Evolutionary conservation across 768 basidiomycete genomes (phyloP).

Genomic region (Podaxis mareebaensis): DNA sequence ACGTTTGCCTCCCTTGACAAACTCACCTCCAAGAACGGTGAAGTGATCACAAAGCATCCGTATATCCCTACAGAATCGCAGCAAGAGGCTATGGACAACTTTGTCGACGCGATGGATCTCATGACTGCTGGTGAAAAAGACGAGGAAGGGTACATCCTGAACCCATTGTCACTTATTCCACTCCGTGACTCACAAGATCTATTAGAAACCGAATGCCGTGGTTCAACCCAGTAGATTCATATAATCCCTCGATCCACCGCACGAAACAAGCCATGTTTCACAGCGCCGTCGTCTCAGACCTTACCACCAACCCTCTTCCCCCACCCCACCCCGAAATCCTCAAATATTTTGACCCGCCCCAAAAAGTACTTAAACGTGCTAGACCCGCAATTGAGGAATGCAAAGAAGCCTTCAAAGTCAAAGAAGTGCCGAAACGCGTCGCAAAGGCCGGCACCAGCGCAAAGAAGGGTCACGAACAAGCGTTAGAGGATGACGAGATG

Average conservation of each 20-base stretch:
- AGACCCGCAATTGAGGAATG: conserved; percentile 57
- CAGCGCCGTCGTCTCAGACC: conserved; percentile 72
- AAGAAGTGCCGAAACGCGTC: conserved; percentile 70
- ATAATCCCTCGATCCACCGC: conserved; percentile 88
- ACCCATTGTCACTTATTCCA: background rate
- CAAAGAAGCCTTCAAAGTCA: conserved; percentile 71
- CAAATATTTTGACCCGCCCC: conserved; percentile 84
- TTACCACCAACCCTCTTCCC: conserved; percentile 73
- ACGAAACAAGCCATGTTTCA: conserved; percentile 94
- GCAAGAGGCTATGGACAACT: conserved; percentile 77
- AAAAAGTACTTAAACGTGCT: conserved; percentile 62
- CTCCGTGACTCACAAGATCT: conserved; percentile 25
- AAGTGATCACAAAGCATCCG: conserved; percentile 71
- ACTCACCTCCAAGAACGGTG: conserved; percentile 75
- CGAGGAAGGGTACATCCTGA: conserved; percentile 63
- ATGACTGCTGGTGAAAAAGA: conserved; percentile 74
- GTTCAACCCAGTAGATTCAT: conserved; percentile 78
- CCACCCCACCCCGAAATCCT: conserved; percentile 84
- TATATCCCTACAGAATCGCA: conserved; percentile 82
- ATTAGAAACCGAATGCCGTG: conserved; percentile 61
- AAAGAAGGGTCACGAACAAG: conserved; percentile 65
- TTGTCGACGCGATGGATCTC: conserved; percentile 90
- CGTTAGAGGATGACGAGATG: conserved; percentile 61
- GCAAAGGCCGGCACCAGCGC: conserved; percentile 30
- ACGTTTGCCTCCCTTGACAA: conserved; percentile 75